phyloP scores from a whole-genome alignment of 208 protist genomes.

The Trypanosoma theileri region DNA sequence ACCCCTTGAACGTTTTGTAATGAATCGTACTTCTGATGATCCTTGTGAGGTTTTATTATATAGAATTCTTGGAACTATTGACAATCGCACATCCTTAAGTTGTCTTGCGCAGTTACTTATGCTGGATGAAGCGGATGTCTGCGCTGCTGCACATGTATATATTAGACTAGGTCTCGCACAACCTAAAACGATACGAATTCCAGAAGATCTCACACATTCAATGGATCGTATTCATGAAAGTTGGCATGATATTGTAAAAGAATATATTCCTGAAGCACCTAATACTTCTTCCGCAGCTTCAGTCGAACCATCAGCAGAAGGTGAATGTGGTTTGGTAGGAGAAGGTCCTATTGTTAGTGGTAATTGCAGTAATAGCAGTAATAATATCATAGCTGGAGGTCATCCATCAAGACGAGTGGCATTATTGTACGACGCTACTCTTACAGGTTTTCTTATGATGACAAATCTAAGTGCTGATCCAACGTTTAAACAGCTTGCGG shows the following conservation, averaged over 20 bases:
- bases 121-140: slow-evolving; percentile 88
- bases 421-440: slow-evolving; percentile 94
- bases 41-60: slow-evolving; percentile 96
- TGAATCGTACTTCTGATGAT: slow-evolving; percentile 96
- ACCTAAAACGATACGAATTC: slow-evolving; percentile 48
- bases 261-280: slow-evolving; percentile 1
- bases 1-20: slow-evolving; percentile 95
- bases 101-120: slow-evolving; percentile 92
- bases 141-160: slow-evolving; percentile 89
- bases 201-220: slow-evolving; percentile 23
- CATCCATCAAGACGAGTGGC: slow-evolving; percentile 87
- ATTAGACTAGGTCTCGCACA: slow-evolving; percentile 89
- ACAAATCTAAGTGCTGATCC: slow-evolving; percentile 92
- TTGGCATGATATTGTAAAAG: slow-evolving; percentile 44
- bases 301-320: not conserved
- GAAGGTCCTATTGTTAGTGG: not conserved
- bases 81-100: slow-evolving; percentile 92
- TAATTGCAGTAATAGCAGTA: not conserved
- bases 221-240: slow-evolving; percentile 44
- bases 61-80: slow-evolving; percentile 94
- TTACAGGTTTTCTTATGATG: slow-evolving; percentile 98
- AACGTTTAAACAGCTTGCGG: slow-evolving; percentile 86
- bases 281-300: not conserved
- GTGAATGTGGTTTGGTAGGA: not conserved
- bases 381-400: not conserved